These are phyloP conservation scores for Porogramme epimiltina DNA, from an alignment of 1,284 basidiomycete species.

Conservation along the genomic window DNA sequence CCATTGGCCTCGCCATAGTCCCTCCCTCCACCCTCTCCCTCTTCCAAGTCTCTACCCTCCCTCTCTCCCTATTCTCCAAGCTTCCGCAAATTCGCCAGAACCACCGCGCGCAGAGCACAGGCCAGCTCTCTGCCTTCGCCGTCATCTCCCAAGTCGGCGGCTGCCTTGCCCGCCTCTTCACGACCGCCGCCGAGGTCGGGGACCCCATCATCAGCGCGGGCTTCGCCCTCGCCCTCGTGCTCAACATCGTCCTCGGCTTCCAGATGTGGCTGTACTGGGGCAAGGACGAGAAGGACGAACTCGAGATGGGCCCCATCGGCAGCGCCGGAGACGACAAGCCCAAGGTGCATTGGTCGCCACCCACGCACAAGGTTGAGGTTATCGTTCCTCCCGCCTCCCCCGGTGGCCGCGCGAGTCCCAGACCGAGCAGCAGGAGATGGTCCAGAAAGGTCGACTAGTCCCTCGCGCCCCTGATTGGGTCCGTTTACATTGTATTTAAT, in stretches of 20 bases:
- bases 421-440: constrained; percentile 61
- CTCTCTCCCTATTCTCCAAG: constrained; percentile 85
- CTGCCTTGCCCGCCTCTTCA: constrained; percentile 88
- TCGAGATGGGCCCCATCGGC: constrained; percentile 21
- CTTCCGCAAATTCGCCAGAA: constrained; percentile 87
- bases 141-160: constrained; percentile 83
- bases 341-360: constrained; percentile 29
- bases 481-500: no score
- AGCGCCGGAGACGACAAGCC: constrained; percentile 28
- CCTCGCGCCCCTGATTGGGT: no score
- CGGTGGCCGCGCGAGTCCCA: constrained; percentile 38
- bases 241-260: constrained; percentile 79
- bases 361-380: constrained; percentile 42
- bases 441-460: constrained; percentile 69
- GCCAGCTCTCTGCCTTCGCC: constrained; percentile 89
- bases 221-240: constrained; percentile 75
- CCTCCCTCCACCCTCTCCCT: constrained; percentile 57
- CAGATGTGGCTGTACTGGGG: constrained; percentile 89
- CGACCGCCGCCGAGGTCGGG: constrained; percentile 83
- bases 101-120: constrained; percentile 72
- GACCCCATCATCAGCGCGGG: constrained; percentile 80
- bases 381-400: constrained; percentile 36
- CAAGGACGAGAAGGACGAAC: constrained; percentile 45
- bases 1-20: constrained; percentile 50
- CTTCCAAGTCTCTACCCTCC: constrained; percentile 80